A percentile compares a stretch with the other conserved stretches of the same genome.
phyloP scores from a whole-genome alignment of 305 asterid species.

The Fraxinus angustifolia region DNA sequence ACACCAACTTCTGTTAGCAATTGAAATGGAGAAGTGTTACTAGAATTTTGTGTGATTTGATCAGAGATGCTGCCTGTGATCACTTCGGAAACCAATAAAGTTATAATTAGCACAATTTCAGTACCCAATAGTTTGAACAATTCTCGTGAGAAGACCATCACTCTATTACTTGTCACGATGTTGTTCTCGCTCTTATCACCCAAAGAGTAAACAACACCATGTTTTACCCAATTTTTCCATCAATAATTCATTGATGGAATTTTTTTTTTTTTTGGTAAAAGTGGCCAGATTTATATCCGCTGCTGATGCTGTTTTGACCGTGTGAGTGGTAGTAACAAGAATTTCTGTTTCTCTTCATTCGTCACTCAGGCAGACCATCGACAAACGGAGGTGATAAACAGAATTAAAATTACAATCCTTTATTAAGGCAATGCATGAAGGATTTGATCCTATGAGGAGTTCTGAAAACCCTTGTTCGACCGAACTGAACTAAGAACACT shows the following conservation, averaged over 20 bases:
- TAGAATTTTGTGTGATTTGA: background rate
- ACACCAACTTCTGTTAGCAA: conserved; percentile 31
- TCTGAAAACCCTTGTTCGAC: background rate
- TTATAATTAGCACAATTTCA: too few species aligned
- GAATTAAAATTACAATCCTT: background rate
- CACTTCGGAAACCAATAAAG: background rate
- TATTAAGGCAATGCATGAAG: background rate
- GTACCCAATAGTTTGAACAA: too few species aligned
- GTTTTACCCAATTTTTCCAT: background rate
- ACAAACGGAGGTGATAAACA: background rate
- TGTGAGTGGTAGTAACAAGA: background rate
- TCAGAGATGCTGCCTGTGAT: background rate
- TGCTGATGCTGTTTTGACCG: background rate
- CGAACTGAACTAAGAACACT: background rate
- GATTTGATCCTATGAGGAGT: background rate
- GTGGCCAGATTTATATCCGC: background rate
- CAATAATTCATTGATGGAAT: too few species aligned
- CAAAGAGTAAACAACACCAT: background rate
- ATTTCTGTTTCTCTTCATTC: background rate
- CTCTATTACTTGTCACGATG: background rate
- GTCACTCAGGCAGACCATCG: too few species aligned
- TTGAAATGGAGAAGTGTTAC: conserved; percentile 15
- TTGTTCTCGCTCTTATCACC: too few species aligned
- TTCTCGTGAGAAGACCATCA: background rate
- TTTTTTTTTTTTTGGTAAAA: too few species aligned